Evolutionary conservation across 306 rosid species (phyloP).

Genomic region (Pueraria montana): DNA sequence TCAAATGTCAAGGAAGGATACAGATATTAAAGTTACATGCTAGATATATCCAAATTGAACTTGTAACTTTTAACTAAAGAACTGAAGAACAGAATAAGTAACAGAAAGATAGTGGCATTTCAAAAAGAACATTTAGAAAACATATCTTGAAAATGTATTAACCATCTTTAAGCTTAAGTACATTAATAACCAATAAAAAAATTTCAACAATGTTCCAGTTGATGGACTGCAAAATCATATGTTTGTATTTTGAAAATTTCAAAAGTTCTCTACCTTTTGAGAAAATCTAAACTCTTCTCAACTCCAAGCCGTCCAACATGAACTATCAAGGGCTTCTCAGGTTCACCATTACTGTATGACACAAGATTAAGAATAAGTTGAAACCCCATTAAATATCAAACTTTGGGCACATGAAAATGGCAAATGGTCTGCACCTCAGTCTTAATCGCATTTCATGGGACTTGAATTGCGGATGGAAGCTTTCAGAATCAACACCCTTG

Average conservation of each 20-base stretch:
- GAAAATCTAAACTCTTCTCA: conserved; percentile 97
- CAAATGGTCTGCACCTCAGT: conserved; percentile 61
- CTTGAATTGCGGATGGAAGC: conserved; percentile 85
- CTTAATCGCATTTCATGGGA: conserved; percentile 87
- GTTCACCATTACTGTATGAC: conserved; percentile 82
- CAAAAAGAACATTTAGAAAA: not conserved
- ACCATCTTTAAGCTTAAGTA: conserved; percentile 38
- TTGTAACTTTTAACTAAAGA: too few relatives aligned
- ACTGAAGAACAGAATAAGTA: not conserved
- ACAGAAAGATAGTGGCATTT: conserved; percentile 16
- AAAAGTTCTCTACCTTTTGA: conserved; percentile 72
- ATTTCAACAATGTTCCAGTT: conserved; percentile 5
- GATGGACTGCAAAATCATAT: not conserved
- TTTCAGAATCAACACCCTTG: conserved; percentile 95
- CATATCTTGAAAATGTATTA: conserved; percentile 16
- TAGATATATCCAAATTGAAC: too few relatives aligned
- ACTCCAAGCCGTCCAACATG: conserved; percentile 98
- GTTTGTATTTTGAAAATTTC: not conserved
- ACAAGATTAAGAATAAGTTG: conserved; percentile 35
- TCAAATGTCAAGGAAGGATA: conserved; percentile 46
- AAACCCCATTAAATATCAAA: conserved; percentile 23
- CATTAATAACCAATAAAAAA: conserved; percentile 15
- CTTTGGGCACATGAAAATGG: conserved; percentile 23
- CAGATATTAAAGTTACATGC: conserved; percentile 18
- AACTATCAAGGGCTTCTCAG: conserved; percentile 89